These are phyloP conservation scores for Rhodotorula toruloides DNA, from an alignment of 768 basidiomycete species.

Conservation along the genomic window DNA sequence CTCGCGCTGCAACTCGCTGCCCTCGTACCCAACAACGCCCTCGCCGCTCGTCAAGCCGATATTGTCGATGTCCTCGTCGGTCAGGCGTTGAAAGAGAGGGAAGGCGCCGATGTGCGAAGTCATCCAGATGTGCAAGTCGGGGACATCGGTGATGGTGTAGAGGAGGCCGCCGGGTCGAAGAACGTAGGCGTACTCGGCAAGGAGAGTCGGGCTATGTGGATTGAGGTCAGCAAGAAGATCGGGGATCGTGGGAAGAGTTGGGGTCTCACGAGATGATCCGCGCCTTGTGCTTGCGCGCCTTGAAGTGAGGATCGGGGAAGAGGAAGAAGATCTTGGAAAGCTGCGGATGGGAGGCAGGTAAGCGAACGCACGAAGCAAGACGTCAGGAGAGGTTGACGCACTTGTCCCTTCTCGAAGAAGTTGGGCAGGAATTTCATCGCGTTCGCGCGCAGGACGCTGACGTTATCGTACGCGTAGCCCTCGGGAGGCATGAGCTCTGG, in stretches of 20 bases:
- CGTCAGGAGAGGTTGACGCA: conserved; percentile 39
- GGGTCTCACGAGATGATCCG: conserved; percentile 74
- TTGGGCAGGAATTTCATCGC: conserved; percentile 99
- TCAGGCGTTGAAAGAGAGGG: conserved; percentile 76
- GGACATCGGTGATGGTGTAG: conserved; percentile 96
- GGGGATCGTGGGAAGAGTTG: background rate
- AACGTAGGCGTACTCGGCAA: conserved; percentile 94
- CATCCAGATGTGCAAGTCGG: conserved; percentile 95
- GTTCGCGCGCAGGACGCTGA: conserved; percentile 90
- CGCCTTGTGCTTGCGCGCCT: conserved; percentile 94
- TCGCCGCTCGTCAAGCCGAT: conserved; percentile 64
- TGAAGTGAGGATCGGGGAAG: conserved; percentile 99
- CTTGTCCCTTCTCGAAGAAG: conserved; percentile 82
- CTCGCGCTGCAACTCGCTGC: conserved; percentile 43
- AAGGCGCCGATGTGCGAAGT: conserved; percentile 75
- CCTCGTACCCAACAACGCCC: conserved; percentile 58
- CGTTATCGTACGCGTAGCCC: conserved; percentile 66
- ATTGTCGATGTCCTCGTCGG: conserved; percentile 63
- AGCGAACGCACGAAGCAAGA: background rate
- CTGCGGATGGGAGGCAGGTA: conserved; percentile 21
- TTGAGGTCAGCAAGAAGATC: background rate
- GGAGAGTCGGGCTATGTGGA: conserved; percentile 63
- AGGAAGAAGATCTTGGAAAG: conserved; percentile 92
- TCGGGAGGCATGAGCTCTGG: conserved; percentile 43
- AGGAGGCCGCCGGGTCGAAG: conserved; percentile 88